These are phyloP conservation scores for Aspergillus kassunensis DNA, from an alignment of 495 filamentous ascomycete genomes.

Conservation along the genomic window DNA sequence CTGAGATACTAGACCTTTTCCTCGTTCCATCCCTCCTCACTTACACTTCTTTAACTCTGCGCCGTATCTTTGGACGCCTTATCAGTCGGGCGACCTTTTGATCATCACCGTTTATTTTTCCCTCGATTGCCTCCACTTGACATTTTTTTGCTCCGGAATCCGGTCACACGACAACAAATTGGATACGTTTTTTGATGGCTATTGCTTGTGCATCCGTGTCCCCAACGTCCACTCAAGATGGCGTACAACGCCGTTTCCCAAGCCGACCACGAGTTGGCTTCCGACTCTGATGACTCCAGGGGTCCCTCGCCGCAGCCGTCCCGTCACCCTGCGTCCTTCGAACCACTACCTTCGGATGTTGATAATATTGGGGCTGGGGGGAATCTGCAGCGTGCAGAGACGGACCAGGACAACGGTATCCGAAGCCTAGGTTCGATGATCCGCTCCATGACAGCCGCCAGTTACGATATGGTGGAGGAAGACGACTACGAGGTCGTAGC, in stretches of 20 bases:
- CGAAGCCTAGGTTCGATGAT: slow-evolving; percentile 35
- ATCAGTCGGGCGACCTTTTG: slow-evolving; percentile 6
- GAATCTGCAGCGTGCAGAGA: slow-evolving; percentile 24
- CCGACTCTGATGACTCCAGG: slow-evolving; percentile 32
- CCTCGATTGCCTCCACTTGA: slow-evolving; percentile 4
- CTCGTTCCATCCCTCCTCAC: not conserved
- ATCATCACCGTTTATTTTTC: not conserved
- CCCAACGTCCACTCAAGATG: slow-evolving; percentile 29
- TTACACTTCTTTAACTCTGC: not conserved
- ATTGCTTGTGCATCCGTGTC: slow-evolving; percentile 2
- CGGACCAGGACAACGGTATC: slow-evolving; percentile 23
- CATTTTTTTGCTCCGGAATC: not conserved
- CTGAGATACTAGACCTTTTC: not conserved
- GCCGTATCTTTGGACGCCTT: slow-evolving; percentile 6
- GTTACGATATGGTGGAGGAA: slow-evolving; percentile 45
- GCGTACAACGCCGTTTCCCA: slow-evolving; percentile 47
- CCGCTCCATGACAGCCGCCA: slow-evolving; percentile 39
- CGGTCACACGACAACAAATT: slow-evolving; percentile 13
- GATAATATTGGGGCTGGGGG: slow-evolving; percentile 25
- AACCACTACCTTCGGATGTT: slow-evolving; percentile 25
- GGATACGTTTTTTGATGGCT: slow-evolving; percentile 16
- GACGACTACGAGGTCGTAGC: slow-evolving; percentile 39
- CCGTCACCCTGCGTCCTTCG: slow-evolving; percentile 19
- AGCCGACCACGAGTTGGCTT: slow-evolving; percentile 37
- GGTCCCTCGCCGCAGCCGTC: slow-evolving; percentile 25